phyloP scores from a whole-genome alignment of 2,329 filamentous ascomycete species.

The Alternaria postmessia region DNA sequence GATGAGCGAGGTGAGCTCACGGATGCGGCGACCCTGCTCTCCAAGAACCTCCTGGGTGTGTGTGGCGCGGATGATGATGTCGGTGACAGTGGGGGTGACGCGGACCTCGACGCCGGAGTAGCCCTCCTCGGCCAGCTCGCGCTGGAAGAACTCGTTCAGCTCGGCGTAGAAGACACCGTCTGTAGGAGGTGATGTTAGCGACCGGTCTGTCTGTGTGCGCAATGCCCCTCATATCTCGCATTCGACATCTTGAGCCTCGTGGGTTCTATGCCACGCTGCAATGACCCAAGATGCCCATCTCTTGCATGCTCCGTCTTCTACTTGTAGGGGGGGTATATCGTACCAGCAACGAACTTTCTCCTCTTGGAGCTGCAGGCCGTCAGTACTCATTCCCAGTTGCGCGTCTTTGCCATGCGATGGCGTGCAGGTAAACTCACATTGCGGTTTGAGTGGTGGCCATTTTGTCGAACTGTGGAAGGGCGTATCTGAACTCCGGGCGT shows the following conservation, averaged over 20 bases:
- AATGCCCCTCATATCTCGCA: conserved; percentile 16
- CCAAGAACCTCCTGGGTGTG: conserved; percentile 99
- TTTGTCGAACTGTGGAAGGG: conserved; percentile 46
- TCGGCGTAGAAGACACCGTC: conserved; percentile 99
- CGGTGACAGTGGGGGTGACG: conserved; percentile 99
- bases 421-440: conserved; percentile 46
- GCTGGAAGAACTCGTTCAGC: conserved; percentile 99
- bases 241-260: conserved; percentile 1
- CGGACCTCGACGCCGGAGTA: conserved; percentile 99
- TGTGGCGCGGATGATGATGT: conserved; percentile 99
- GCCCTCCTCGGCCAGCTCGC: conserved; percentile 99
- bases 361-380: conserved; percentile 75
- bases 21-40: conserved; percentile 99
- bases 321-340: conserved; percentile 36
- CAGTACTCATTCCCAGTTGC: conserved; percentile 29
- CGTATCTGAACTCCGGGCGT: conserved; percentile 46
- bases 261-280: background rate
- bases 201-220: conserved; percentile 26
- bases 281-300: background rate
- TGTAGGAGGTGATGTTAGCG: conserved; percentile 40
- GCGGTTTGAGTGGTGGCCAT: conserved; percentile 54
- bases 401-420: conserved; percentile 7
- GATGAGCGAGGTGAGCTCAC: conserved; percentile 99
- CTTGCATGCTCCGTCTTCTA: conserved; percentile 16
- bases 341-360: conserved; percentile 71